A percentile compares a stretch with the other conserved stretches of the same genome.
phyloP scores from a whole-genome alignment of 305 asterid genomes.

The Fraxinus sp. region DNA sequence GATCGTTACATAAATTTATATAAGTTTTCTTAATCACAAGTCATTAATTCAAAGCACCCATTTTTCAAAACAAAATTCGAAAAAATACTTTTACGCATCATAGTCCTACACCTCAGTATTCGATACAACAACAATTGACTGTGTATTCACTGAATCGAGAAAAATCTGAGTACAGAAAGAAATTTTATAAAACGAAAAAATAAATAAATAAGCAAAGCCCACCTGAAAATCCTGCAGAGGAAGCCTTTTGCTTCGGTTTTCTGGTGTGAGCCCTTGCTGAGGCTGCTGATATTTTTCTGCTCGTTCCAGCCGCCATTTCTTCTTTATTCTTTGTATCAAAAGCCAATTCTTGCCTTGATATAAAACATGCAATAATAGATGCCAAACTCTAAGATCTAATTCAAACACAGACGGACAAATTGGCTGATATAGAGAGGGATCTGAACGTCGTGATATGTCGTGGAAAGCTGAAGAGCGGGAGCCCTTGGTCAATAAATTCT shows the following conservation, averaged over 20 bases:
- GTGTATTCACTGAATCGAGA: neutral
- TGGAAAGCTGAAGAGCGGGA: neutral
- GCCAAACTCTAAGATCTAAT: neutral
- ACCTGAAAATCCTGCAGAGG: conserved; percentile 51
- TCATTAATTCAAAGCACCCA: neutral
- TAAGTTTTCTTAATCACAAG: neutral
- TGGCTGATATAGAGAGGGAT: neutral
- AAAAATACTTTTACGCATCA: neutral
- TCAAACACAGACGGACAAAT: neutral
- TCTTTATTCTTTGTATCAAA: neutral
- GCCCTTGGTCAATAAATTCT: neutral
- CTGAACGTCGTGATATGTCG: neutral
- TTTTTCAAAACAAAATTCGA: neutral
- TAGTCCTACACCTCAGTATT: neutral
- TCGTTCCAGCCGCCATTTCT: conserved; percentile 63
- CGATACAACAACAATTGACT: neutral
- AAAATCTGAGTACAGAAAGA: neutral
- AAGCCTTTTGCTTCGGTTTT: conserved; percentile 45
- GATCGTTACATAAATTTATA: neutral
- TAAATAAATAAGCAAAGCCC: neutral
- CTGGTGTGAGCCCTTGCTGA: conserved; percentile 89
- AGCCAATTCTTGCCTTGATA: neutral
- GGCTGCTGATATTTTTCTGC: conserved; percentile 73
- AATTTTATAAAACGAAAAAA: neutral
- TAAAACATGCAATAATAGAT: neutral